Conservation (phyloP, 169 alveolate species). For the Sarcocystis neurona region DNA sequence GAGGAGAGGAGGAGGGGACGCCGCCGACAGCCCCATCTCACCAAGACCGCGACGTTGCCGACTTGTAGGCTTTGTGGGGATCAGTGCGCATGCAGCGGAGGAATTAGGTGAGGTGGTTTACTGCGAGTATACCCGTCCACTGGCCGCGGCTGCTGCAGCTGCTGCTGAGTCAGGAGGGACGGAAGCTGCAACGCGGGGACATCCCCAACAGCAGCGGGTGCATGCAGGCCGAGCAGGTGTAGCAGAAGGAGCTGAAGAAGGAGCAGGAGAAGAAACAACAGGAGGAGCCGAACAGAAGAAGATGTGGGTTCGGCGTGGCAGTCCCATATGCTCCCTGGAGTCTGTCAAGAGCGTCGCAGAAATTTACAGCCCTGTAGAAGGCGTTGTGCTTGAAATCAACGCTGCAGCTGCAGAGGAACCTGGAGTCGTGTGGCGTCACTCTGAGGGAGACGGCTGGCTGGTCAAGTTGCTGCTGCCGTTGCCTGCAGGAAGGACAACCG, state of each 20-base stretch:
- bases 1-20: too few relatives aligned
- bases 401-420: slow-evolving; percentile 8
- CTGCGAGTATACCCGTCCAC: not conserved
- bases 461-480: not conserved
- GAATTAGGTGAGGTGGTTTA: slow-evolving; percentile 52
- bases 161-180: not conserved
- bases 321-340: slow-evolving; percentile 47
- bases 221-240: too few relatives aligned
- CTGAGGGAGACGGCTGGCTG: slow-evolving; percentile 59
- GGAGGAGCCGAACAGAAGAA: not conserved
- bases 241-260: not conserved
- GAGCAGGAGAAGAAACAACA: not conserved
- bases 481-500: not conserved
- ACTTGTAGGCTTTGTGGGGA: slow-evolving; percentile 5
- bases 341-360: slow-evolving; percentile 54
- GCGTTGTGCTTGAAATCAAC: slow-evolving; percentile 9
- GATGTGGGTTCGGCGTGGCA: slow-evolving; percentile 18
- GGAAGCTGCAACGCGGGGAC: not conserved
- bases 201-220: not conserved
- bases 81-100: slow-evolving; percentile 44
- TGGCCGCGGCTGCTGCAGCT: not conserved
- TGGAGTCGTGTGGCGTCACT: slow-evolving; percentile 1
- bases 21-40: not conserved
- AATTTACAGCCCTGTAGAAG: slow-evolving; percentile 46
- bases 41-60: not conserved